Conservation (phyloP, 23 red algal genomes). For the Rhodosorus marinus region DNA sequence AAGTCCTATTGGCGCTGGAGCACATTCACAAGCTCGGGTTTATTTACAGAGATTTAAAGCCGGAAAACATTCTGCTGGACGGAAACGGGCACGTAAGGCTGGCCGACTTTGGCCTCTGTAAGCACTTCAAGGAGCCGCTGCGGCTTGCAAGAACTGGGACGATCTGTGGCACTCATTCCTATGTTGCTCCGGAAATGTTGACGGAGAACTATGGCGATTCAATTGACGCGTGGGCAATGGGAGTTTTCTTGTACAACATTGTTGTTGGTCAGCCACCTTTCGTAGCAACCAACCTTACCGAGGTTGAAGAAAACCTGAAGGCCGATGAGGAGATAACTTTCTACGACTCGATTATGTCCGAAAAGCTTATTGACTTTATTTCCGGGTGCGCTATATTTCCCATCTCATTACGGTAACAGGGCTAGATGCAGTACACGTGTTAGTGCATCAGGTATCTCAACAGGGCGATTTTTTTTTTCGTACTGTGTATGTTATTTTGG, state of each 20-base stretch:
- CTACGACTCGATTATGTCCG: too few relatives aligned
- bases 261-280: slow-evolving; percentile 59
- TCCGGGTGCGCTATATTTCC: too few relatives aligned
- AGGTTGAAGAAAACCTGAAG: too few relatives aligned
- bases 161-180: slow-evolving; percentile 77
- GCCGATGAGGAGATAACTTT: too few relatives aligned
- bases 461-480: too few relatives aligned
- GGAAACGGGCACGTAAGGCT: slow-evolving; percentile 68
- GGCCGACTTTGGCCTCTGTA: slow-evolving; percentile 93
- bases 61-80: slow-evolving; percentile 86
- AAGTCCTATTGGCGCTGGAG: slow-evolving; percentile 66
- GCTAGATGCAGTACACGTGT: too few relatives aligned
- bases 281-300: slow-evolving; percentile 36
- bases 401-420: too few relatives aligned
- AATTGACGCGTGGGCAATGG: slow-evolving; percentile 86
- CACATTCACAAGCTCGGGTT: slow-evolving; percentile 63
- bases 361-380: too few relatives aligned
- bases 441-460: too few relatives aligned
- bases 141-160: slow-evolving; percentile 21
- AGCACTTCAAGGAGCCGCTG: slow-evolving; percentile 23
- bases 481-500: too few relatives aligned
- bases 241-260: slow-evolving; percentile 76
- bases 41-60: slow-evolving; percentile 95
- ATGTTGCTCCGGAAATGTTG: slow-evolving; percentile 74
- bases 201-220: slow-evolving; percentile 53